Evolutionary conservation across 352 stramenopile species (phyloP), one percentile per base, ranked within the genome.

Genomic region (Pythium volutum): DNA sequence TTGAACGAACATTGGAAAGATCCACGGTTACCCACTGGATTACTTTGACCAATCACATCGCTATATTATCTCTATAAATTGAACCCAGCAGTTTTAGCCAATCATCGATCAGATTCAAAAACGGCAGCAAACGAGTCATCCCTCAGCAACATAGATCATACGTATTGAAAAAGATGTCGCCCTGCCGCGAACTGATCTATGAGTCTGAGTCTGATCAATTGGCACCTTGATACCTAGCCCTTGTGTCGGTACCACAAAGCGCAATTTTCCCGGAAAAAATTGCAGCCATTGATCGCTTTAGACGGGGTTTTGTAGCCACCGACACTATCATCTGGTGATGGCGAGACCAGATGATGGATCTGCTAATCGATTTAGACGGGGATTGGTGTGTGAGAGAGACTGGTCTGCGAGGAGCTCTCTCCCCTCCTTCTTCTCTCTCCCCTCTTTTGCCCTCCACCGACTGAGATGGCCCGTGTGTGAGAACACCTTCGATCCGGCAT

Each of bases 351-450:
- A 12, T 34, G 22, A 18, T 25, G 31, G 8, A 15, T 6, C 11
- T 3, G 0, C 0, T 4, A 16, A 61, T 61, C 54, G 34, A 3
- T 46, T 61, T 61, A 23, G 31, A 61, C 9, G 25, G 54, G 54
- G 54, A 26, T 61, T 61, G 2, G 22, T 33, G 22, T 43, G 49
- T 56, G n/a, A 53, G 54, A 61, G 54, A 61, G 54, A 61, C n/a
- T 27, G 27, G 23, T 20, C 26, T 15, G 53, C 42, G 2, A 31
- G 43, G 15, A 25, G 27, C 39, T 51, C 54, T 53, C 54, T 53
- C 54, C 43, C 53, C 42, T 27, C 33, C n/a, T 27, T 27, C 31
- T 36, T 55, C 48, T 29, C 48, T 55, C 48, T 27, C n/a, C 16
- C 46, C 18, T 55, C 26, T 27, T 43, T 10, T n/a, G n/a, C n/a